A percentile compares a stretch with the other conserved stretches of the same genome.
phyloP scores from a whole-genome alignment of 2,329 filamentous ascomycete genomes.

The Coniochaeta sp. region DNA sequence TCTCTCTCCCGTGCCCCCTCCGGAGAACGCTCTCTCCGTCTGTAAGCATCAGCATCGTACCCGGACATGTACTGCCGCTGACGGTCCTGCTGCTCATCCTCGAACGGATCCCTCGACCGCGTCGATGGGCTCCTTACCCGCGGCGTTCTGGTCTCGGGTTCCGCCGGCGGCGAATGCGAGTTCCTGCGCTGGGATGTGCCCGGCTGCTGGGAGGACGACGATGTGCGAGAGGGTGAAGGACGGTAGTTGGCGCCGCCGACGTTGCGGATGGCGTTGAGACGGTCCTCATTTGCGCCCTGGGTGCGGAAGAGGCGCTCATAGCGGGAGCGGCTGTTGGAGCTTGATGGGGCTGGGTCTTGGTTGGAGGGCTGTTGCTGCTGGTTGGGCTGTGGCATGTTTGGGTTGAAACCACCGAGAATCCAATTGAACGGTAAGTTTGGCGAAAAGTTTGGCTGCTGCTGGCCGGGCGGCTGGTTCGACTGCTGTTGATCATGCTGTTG shows the following conservation, averaged over 20 bases:
- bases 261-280: slow-evolving; percentile 17
- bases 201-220: neutral
- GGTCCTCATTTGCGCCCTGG: slow-evolving; percentile 13
- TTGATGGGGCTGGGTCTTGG: neutral
- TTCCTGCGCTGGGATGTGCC: neutral
- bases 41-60: neutral
- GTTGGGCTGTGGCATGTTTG: neutral
- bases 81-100: neutral
- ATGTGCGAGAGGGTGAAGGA: neutral
- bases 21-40: neutral
- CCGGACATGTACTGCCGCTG: neutral
- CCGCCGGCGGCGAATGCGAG: neutral
- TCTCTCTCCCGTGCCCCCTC: slow-evolving; percentile 1
- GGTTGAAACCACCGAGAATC: neutral
- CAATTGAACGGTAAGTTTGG: no score
- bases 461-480: neutral
- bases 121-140: neutral
- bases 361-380: neutral
- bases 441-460: neutral
- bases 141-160: neutral
- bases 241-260: slow-evolving; percentile 4
- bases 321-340: neutral
- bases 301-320: slow-evolving; percentile 6
- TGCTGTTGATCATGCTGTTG: neutral
- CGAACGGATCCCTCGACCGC: neutral